Evolutionary conservation across 352 stramenopile species (phyloP), one percentile per base, ranked within the genome.

Genomic region (Phytopythium kandeliae): DNA sequence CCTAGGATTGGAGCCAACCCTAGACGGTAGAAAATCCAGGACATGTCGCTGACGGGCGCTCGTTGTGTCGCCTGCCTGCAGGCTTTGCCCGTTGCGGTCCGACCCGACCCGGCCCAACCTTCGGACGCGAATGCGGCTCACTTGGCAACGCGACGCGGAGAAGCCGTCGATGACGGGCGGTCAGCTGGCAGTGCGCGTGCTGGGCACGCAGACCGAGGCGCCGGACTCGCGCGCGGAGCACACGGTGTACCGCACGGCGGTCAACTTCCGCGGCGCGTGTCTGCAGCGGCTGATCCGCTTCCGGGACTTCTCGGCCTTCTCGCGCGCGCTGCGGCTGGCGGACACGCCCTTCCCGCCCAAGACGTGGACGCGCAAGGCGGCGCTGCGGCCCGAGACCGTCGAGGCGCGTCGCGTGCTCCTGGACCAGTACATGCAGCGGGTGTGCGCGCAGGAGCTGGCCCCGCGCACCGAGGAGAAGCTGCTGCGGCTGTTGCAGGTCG

Each of bases 261-360:
- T 85, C 35, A 89, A 79, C 60, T 86, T 74, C 31, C 55, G 63
- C 31, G 77, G 78, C 8, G 45, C 83, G 40, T 86, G 72, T 64
- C 87, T 76, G 54, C 71, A 92, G 50, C 78, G 81, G 1, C 55
- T 89, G 21, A 58, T 92, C 41, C 81, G 81, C 35, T 92, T 69
- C 55, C 63, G 81, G 13, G 58, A 86, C n/a, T 89, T 92, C 42
- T 36, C 43, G 28, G 45, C 33, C 33, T 89, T 92, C 28, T 31
- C 28, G 9, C 9, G 28, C 28, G 28, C 28, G 28, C 9, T 4
- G 28, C 28, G 28, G 28, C 9, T 31, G 28, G 4, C 4, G 28
- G 28, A 45, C 3, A 57, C 62, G 24, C 55, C 69, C 45, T 69
- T 92, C 58, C 67, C 67, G 21, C 78, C 74, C 17, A 69, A 67